A percentile compares a stretch with the other conserved stretches of the same genome.
Conservation (phyloP, 1,139 yeast species). For the Keqinozyma sinolaborantium region DNA sequence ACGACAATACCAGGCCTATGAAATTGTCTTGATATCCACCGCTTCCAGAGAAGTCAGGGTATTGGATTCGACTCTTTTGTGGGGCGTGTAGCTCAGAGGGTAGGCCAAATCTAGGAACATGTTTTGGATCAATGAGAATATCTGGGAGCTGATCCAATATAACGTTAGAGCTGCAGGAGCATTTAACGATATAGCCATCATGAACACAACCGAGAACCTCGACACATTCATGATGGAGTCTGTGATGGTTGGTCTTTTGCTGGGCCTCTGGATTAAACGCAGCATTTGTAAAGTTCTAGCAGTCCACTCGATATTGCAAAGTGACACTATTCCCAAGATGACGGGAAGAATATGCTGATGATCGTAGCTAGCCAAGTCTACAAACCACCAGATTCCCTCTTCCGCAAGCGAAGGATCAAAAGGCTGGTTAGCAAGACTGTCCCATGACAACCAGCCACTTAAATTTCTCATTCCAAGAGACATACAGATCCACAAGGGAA, state of each 20-base stretch:
- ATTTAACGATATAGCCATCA: constrained; percentile 82
- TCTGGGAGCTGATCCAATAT: constrained; percentile 86
- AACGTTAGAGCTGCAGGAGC: constrained; percentile 79
- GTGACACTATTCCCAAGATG: constrained; percentile 62
- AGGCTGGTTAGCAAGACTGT: constrained; percentile 42
- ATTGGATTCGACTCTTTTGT: constrained; percentile 17
- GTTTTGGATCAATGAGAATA: constrained; percentile 73
- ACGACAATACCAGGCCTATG: no score
- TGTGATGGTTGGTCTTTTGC: constrained; percentile 54
- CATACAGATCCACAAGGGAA: constrained; percentile 85
- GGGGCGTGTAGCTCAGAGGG: constrained; percentile 57
- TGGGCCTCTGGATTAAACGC: constrained; percentile 36
- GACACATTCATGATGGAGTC: constrained; percentile 63
- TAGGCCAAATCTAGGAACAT: constrained; percentile 61
- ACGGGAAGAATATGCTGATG: constrained; percentile 67
- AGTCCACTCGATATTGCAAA: constrained; percentile 79
- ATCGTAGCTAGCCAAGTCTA: constrained; percentile 59
- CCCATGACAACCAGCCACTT: constrained; percentile 68
- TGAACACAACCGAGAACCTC: constrained; percentile 69
- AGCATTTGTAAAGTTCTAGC: constrained; percentile 52
- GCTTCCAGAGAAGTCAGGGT: not conserved
- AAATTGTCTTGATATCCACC: not conserved
- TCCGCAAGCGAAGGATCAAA: constrained; percentile 50
- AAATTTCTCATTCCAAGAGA: constrained; percentile 72
- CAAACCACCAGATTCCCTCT: constrained; percentile 60